A percentile compares a stretch with the other conserved stretches of the same genome.
Evolutionary conservation across 1,139 yeast species (phyloP).

Genomic region (Barnettozyma hawaiiensis): DNA sequence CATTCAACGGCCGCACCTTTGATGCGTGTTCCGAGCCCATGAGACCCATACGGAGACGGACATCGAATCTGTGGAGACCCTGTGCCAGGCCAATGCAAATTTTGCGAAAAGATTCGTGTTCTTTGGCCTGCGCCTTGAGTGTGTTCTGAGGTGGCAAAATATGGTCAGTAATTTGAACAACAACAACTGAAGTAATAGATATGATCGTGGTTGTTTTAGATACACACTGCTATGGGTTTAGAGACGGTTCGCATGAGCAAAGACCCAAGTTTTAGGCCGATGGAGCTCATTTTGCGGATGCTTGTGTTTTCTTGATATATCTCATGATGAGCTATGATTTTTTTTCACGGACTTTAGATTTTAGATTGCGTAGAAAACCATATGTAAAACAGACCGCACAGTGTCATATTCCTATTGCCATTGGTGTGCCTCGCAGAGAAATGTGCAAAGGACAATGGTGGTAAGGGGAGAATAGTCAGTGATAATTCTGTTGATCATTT

Average conservation of each 20-base stretch:
- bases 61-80: slow-evolving; percentile 61
- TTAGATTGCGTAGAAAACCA: too few relatives aligned
- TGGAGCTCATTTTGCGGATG: slow-evolving; percentile 24
- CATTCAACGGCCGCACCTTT: slow-evolving; percentile 71
- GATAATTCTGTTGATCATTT: neutral
- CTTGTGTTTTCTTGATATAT: neutral
- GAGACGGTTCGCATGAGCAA: slow-evolving; percentile 72
- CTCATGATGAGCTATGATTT: neutral
- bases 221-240: slow-evolving; percentile 65
- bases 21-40: slow-evolving; percentile 48
- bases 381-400: too few relatives aligned
- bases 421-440: too few relatives aligned
- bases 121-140: slow-evolving; percentile 70
- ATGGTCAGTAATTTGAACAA: too few relatives aligned
- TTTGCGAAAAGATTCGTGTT: slow-evolving; percentile 58
- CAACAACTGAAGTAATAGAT: too few relatives aligned
- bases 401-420: too few relatives aligned
- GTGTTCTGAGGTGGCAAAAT: slow-evolving; percentile 15
- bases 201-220: slow-evolving; percentile 21
- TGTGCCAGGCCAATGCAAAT: slow-evolving; percentile 73
- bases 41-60: slow-evolving; percentile 54
- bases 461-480: too few relatives aligned
- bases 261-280: slow-evolving; percentile 73
- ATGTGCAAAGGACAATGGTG: too few relatives aligned
- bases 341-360: neutral